phyloP scores from a whole-genome alignment of 148 eudicot species.

The Chenopodium suecicum region DNA sequence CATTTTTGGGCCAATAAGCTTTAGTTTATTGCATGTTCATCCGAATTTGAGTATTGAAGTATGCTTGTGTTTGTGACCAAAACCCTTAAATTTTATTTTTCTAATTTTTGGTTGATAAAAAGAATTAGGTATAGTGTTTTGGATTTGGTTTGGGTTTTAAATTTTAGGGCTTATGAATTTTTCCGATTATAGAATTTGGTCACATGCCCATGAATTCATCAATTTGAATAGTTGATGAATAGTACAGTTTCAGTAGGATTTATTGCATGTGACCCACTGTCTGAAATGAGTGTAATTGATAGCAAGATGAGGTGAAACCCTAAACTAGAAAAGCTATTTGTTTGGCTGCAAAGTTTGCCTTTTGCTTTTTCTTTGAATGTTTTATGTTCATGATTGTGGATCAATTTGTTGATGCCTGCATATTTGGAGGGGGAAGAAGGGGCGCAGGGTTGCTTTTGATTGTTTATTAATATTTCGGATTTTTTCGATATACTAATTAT shows the following conservation, averaged over 20 bases:
- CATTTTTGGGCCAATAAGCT: neutral
- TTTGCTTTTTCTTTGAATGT: conserved; percentile 5
- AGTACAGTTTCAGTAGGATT: conserved; percentile 1
- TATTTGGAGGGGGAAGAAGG: neutral
- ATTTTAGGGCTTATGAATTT: neutral
- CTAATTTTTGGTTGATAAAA: neutral
- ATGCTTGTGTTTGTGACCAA: neutral
- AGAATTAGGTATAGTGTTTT: neutral
- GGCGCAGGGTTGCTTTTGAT: neutral
- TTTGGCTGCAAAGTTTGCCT: neutral
- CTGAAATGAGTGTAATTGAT: neutral
- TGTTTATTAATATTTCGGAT: neutral
- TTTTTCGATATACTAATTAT: neutral
- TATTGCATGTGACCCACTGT: conserved; percentile 17
- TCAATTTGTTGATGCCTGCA: neutral
- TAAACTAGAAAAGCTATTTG: neutral
- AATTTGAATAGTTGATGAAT: neutral
- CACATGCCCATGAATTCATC: conserved; percentile 1
- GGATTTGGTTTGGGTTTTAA: neutral
- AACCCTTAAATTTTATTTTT: conserved; percentile 5
- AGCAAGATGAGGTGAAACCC: neutral
- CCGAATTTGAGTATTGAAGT: conserved; percentile 5
- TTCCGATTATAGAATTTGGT: conserved; percentile 6
- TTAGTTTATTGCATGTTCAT: neutral
- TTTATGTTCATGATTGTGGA: neutral